These are phyloP conservation scores for Fusarium napiforme DNA, from an alignment of 2,329 filamentous ascomycete genomes.

Conservation along the genomic window DNA sequence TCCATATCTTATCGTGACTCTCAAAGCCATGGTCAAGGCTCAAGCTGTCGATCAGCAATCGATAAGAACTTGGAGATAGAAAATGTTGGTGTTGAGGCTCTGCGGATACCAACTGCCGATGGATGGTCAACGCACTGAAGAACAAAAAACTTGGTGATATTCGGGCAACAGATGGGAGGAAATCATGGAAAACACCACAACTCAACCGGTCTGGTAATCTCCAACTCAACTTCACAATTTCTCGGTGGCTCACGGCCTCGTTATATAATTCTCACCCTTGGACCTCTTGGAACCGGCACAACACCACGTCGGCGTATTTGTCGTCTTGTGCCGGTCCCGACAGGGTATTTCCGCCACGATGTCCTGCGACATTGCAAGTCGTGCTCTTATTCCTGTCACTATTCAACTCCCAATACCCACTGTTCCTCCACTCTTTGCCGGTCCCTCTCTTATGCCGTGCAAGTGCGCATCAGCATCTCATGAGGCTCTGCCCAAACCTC, in stretches of 20 bases:
- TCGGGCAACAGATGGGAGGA: neutral
- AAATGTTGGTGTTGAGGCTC: conserved; percentile 33
- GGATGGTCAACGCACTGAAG: neutral
- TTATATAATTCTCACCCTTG: conserved; percentile 32
- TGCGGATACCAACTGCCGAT: conserved; percentile 32
- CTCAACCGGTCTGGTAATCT: neutral
- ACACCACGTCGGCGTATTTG: conserved; percentile 30
- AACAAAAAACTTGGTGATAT: neutral
- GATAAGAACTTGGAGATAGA: conserved; percentile 19
- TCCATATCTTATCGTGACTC: conserved; percentile 26
- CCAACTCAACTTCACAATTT: neutral
- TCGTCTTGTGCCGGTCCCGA: conserved; percentile 33
- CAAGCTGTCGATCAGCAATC: conserved; percentile 14
- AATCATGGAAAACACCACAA: conserved; percentile 12
- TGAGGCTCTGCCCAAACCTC: conserved; percentile 38
- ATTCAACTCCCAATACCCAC: conserved; percentile 29
- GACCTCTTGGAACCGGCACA: conserved; percentile 4
- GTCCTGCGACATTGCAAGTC: conserved; percentile 30
- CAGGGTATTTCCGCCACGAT: conserved; percentile 38
- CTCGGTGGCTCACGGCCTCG: conserved; percentile 18
- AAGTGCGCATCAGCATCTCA: conserved; percentile 35
- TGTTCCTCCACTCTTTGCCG: conserved; percentile 38
- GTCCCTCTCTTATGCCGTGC: conserved; percentile 24
- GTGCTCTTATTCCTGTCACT: conserved; percentile 15
- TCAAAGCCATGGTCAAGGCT: conserved; percentile 1